These are phyloP conservation scores for Emericellopsis terricola DNA, from an alignment of 495 filamentous ascomycete species.

Conservation along the genomic window DNA sequence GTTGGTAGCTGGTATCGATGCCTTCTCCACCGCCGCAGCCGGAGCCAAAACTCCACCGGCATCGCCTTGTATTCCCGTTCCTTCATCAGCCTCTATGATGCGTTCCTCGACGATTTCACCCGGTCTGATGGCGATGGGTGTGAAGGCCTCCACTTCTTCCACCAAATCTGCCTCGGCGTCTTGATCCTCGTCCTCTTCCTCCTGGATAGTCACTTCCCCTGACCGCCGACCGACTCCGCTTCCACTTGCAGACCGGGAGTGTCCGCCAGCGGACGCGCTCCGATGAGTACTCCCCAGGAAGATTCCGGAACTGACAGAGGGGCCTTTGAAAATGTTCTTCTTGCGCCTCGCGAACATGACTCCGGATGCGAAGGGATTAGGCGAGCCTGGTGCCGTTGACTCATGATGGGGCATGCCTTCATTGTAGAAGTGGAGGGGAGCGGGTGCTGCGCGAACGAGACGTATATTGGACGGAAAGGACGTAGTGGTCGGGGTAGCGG, in stretches of 20 bases:
- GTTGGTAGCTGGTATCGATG: too few relatives aligned
- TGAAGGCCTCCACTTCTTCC: constrained; percentile 55
- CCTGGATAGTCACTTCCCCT: constrained; percentile 63
- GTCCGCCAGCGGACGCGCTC: constrained; percentile 15
- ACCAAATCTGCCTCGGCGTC: constrained; percentile 17
- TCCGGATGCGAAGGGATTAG: constrained; percentile 22
- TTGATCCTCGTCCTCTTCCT: constrained; percentile 58
- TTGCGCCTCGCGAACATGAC: constrained; percentile 86
- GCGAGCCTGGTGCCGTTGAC: constrained; percentile 18
- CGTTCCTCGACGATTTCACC: constrained; percentile 34
- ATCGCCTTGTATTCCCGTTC: too few relatives aligned
- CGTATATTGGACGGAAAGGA: constrained; percentile 79
- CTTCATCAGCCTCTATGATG: constrained; percentile 29
- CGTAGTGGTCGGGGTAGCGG: constrained; percentile 67
- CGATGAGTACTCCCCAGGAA: constrained; percentile 11
- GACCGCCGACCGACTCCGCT: constrained; percentile 33
- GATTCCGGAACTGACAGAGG: constrained; percentile 35
- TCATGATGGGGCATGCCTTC: constrained; percentile 23
- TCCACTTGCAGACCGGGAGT: constrained; percentile 34
- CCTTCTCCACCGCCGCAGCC: too few relatives aligned
- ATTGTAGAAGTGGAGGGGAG: constrained; percentile 27
- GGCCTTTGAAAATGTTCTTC: constrained; percentile 76
- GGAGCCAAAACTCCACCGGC: too few relatives aligned
- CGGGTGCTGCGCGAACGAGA: constrained; percentile 42
- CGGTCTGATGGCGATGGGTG: constrained; percentile 24